Evolutionary conservation across 306 rosid genomes (phyloP), one percentile per base, ranked within the genome.

Genomic region (Crotalaria pallida): DNA sequence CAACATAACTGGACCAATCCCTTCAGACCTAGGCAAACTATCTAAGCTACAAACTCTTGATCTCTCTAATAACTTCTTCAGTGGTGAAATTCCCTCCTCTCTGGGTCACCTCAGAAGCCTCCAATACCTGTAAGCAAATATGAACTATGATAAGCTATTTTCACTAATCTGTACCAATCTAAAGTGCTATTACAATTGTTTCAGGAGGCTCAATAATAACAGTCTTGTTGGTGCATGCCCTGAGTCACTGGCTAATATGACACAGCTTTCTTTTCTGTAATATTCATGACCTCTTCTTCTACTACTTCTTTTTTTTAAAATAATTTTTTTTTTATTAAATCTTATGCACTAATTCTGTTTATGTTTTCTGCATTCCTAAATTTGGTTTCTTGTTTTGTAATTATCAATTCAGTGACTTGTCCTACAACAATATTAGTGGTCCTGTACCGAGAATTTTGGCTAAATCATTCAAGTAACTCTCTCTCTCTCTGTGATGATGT

Each of bases 201-300:
- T 77, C 77, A 94, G 99, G 97, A 87, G 99, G 87, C 92, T 94
- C 55, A 94, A 91, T 65, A 91, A 94, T 53, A 94, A 94, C 83
- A 91, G 89, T 79, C 87, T 94, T 70, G 75, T 84, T 24, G 99
- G 89, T 71, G 79, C 69, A 81, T 81, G 83, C 72, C 97, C 97
- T 3, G 82, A 76, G 53, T 86, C 92, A 29, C 81, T 94, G 65
- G 96, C 92, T 63, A 89, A 84, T 86, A 88, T 94, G 99, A 84
- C 96, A 34, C 90, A 86, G 71, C 95, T 94, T 75, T 73, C 86
- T 69, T 94, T 88, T 79, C 89, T 94, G 99, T 91, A 86, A 91
- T 47, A 80, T 78, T 78, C 85, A 74, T 10, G 34, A 8, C 41
- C 79, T 34, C 68, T 52, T 65, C n/a, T n/a, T n/a, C n/a, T n/a